Base-by-base conservation (phyloP, 108 stramenopile genomes). In the Skeletonema grethae region DNA sequence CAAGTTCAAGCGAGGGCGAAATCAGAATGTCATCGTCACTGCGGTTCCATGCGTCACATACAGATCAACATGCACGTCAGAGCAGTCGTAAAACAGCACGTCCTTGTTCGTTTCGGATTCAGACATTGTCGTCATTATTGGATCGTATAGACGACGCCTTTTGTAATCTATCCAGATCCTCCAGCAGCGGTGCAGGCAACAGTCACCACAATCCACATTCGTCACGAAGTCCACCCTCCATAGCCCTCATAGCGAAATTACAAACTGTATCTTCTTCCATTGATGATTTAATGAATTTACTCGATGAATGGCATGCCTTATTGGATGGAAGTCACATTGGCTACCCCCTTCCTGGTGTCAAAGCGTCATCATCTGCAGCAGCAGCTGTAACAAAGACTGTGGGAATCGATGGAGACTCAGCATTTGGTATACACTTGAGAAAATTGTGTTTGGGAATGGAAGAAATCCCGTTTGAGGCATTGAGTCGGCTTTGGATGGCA, bases 361-460 rank as follows among this genome's bases (percentile, higher is more conserved):
- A 29, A 16, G 11, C 36, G 20, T 7, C 18, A 9, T 12, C 32
- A 7, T 18, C 36, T 38, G 20, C 30, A 7, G 20, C 35, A 7
- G 32, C 15, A n/a, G n/a, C n/a, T n/a, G 35, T 35, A 45, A n/a
- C 43, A 48, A 48, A 48, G 15, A 22, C 34, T 0, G 58, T 80
- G 29, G 29, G n/a, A 5, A 28, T 80, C 4, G 79, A 80, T 60
- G 80, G 83, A 13, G 80, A 85, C 15, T 88, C 88, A 35, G 48
- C 74, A 12, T 86, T 84, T 65, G 95, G 95, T 12, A 57, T 92
- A 10, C 90, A 86, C 70, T 60, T 95, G 9, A 87, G 92, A 7
- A 83, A 77, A 56, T 68, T 86, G 5, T 88, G 89, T 71, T 57
- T 93, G 61, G 92, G 95, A n/a, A 89, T 93, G 67, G 95, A 90